Evolutionary conservation across 225 moss, liverwort and hornwort species (phyloP).

Genomic region (Sphagnum contortum): DNA sequence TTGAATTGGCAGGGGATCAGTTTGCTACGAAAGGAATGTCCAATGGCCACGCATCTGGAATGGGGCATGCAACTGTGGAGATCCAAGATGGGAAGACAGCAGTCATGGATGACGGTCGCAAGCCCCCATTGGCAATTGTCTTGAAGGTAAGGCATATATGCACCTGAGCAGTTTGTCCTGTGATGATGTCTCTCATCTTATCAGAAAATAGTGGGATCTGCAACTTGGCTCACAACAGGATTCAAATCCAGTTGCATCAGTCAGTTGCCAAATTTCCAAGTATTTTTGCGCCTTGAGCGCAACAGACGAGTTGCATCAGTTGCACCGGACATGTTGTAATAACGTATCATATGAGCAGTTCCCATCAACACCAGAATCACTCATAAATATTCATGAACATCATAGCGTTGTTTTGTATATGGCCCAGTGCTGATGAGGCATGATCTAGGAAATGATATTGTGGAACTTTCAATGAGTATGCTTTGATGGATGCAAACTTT

Average conservation of each 20-base stretch:
- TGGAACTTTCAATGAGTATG: neutral
- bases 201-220: neutral
- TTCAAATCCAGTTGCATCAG: neutral
- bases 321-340: too few species aligned
- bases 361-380: neutral
- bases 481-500: too few species aligned
- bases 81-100: too few species aligned
- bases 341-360: too few species aligned
- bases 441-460: neutral
- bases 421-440: neutral
- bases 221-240: neutral
- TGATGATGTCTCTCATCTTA: neutral
- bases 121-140: constrained; percentile 59
- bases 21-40: too few species aligned
- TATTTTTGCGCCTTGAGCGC: too few species aligned
- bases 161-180: neutral
- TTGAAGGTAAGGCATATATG: constrained; percentile 34
- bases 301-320: too few species aligned
- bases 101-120: constrained; percentile 10
- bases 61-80: too few species aligned
- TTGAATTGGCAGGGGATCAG: too few species aligned
- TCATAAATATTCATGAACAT: neutral
- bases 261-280: neutral
- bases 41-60: too few species aligned
- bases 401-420: neutral